Evolutionary conservation across 106 monocot species (phyloP).

Genomic region (Gastrodia elata): DNA sequence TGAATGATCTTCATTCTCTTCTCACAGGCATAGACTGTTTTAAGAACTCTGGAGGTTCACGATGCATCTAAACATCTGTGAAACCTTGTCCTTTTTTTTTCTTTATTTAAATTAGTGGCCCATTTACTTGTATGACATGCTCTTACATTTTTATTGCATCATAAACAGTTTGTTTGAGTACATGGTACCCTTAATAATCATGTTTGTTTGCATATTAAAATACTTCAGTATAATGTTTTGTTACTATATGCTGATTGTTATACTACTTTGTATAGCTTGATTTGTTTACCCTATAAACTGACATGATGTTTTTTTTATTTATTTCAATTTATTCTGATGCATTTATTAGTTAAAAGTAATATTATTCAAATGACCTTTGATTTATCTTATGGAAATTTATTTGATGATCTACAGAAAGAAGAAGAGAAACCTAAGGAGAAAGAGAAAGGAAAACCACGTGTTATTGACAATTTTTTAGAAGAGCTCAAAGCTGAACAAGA

Average conservation of each 20-base stretch:
- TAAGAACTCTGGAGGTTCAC: neutral
- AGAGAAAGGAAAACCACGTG: constrained; percentile 82
- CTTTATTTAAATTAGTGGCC: neutral
- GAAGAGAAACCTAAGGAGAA: constrained; percentile 94
- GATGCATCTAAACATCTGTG: neutral
- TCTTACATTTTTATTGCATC: neutral
- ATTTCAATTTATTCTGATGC: neutral
- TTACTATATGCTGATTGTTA: neutral
- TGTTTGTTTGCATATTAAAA: neutral
- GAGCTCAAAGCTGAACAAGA: constrained; percentile 96
- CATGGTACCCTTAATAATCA: too few relatives aligned
- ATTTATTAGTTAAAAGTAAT: neutral
- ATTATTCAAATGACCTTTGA: neutral
- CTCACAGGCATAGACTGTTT: neutral
- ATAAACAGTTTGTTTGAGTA: too few relatives aligned
- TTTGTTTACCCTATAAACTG: neutral
- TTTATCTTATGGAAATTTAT: constrained; percentile 4
- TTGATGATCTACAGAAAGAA: constrained; percentile 43
- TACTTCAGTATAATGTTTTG: neutral
- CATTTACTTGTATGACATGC: neutral
- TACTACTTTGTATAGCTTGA: neutral
- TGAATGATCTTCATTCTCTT: neutral
- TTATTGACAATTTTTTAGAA: constrained; percentile 87
- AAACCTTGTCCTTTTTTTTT: neutral
- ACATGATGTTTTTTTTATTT: neutral